These are phyloP conservation scores for Tulasnella calospora DNA, from an alignment of 768 basidiomycete genomes.

Conservation along the genomic window DNA sequence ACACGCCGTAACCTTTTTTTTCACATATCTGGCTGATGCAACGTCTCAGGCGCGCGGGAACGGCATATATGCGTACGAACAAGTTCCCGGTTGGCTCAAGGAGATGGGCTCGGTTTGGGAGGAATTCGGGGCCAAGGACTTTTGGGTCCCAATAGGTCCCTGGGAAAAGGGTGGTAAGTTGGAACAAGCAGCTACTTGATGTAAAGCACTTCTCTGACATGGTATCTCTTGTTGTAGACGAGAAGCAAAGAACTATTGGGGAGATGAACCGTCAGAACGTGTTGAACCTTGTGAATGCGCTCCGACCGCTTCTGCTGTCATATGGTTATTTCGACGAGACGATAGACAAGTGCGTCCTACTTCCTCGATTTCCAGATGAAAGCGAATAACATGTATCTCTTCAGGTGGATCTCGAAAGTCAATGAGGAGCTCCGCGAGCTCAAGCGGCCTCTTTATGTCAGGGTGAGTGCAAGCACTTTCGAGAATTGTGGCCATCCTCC, in stretches of 20 bases:
- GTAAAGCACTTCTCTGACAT: too few relatives aligned
- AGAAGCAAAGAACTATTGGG: not conserved
- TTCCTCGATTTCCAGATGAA: not conserved
- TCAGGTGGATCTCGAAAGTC: not conserved
- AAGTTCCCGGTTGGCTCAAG: not conserved
- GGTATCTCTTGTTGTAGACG: not conserved
- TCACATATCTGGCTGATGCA: not conserved
- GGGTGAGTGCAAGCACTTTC: not conserved
- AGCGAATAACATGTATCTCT: not conserved
- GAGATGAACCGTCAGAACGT: not conserved
- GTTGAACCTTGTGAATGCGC: not conserved
- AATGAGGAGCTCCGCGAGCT: not conserved
- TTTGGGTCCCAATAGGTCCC: slow-evolving; percentile 9
- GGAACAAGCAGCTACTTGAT: too few relatives aligned
- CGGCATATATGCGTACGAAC: not conserved
- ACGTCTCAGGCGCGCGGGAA: not conserved
- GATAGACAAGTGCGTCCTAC: not conserved
- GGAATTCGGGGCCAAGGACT: not conserved
- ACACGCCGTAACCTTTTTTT: not conserved
- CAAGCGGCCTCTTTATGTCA: not conserved
- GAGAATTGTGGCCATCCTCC: not conserved
- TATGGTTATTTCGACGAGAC: slow-evolving; percentile 20
- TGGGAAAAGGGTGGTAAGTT: not conserved
- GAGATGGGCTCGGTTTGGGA: slow-evolving; percentile 7
- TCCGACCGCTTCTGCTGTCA: slow-evolving; percentile 12